Percentiles rank a stretch among this genome's conserved stretches.
These are phyloP conservation scores for Dioszegia hungarica DNA, from an alignment of 768 basidiomycete genomes.

Conservation along the genomic window DNA sequence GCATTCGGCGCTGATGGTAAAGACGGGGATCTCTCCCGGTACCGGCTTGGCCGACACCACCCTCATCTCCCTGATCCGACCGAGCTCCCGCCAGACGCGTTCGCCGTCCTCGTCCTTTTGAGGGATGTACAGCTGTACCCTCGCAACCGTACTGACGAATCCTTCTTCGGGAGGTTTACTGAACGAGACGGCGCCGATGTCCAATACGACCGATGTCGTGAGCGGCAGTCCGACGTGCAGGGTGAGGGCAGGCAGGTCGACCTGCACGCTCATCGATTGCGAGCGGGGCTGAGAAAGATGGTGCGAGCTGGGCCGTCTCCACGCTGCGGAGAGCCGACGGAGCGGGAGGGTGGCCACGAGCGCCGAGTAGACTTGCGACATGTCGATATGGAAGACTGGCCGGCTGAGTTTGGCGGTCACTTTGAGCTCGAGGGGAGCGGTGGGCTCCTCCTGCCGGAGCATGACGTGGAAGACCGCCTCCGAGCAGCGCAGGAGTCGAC, in stretches of 20 bases:
- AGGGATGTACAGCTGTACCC: conserved; percentile 56
- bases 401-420: conserved; percentile 1
- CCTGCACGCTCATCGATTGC: conserved; percentile 43
- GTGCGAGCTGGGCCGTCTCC: conserved; percentile 36
- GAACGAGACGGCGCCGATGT: conserved; percentile 13
- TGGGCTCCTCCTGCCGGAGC: conserved; percentile 13
- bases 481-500: conserved; percentile 17
- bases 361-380: conserved; percentile 64
- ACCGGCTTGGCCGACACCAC: conserved; percentile 46
- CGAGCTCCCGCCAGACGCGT: conserved; percentile 70
- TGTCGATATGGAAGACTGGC: conserved; percentile 45
- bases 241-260: conserved; percentile 28
- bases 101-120: conserved; percentile 49
- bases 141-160: conserved; percentile 51
- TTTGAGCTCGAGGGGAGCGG: conserved; percentile 13
- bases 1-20: conserved; percentile 61
- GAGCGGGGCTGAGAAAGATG: no score
- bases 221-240: conserved; percentile 48
- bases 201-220: conserved; percentile 46
- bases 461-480: conserved; percentile 4
- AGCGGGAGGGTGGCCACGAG: conserved; percentile 62
- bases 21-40: conserved; percentile 29
- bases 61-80: conserved; percentile 58
- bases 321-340: conserved; percentile 49
- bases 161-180: conserved; percentile 32